Percentiles rank a stretch among this genome's conserved stretches.
Conservation (phyloP, 192 early-diverging fungal species). For the Geranomyces variabilis region DNA sequence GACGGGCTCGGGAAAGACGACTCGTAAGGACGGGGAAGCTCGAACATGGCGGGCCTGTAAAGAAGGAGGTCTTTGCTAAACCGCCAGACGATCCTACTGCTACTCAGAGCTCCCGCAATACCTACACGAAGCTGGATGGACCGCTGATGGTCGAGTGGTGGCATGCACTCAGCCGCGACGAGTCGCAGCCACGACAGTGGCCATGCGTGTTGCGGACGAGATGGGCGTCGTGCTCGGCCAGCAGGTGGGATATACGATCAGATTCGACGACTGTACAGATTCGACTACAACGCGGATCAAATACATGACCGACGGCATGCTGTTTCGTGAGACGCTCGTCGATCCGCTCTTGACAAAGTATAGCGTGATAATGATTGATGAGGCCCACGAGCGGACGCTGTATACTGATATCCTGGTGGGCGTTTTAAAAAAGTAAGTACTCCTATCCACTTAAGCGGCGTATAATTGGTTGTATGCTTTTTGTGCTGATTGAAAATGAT, state of each 20-base stretch:
- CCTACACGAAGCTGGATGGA: conserved; percentile 76
- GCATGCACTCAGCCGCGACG: conserved; percentile 78
- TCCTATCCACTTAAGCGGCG: neutral
- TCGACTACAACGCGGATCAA: conserved; percentile 66
- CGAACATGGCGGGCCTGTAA: neutral
- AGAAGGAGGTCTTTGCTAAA: neutral
- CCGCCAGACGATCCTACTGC: neutral
- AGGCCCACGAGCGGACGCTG: conserved; percentile 74
- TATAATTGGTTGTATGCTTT: no score
- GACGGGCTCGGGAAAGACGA: conserved; percentile 83
- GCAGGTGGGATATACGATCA: conserved; percentile 73
- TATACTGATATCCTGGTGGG: conserved; percentile 76
- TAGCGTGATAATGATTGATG: conserved; percentile 80
- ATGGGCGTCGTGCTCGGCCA: conserved; percentile 66
- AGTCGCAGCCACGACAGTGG: conserved; percentile 74
- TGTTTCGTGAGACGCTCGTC: conserved; percentile 76
- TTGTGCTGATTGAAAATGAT: neutral
- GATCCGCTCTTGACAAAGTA: conserved; percentile 76
- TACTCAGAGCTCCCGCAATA: conserved; percentile 82
- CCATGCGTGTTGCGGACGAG: conserved; percentile 76
- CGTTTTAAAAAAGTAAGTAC: conserved; percentile 79
- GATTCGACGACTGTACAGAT: conserved; percentile 72
- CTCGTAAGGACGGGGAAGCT: conserved; percentile 54
- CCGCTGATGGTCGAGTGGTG: conserved; percentile 57
- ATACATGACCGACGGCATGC: conserved; percentile 84